These are phyloP conservation scores for Pseudozyma sp. DNA, from an alignment of 1,284 basidiomycete genomes.

Conservation along the genomic window DNA sequence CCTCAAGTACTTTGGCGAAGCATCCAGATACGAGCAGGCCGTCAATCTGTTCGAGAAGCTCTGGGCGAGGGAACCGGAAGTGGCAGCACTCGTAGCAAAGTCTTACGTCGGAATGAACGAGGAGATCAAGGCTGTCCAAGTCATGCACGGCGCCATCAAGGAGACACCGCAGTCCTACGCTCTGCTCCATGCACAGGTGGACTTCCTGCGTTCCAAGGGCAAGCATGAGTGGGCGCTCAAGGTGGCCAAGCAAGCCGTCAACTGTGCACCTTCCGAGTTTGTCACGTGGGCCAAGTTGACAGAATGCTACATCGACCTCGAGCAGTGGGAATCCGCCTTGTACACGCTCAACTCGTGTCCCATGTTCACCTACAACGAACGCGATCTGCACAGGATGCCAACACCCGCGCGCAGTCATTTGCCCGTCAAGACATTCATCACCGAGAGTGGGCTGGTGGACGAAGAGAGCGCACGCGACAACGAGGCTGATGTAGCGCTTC, in stretches of 20 bases:
- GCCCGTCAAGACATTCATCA: conserved; percentile 85
- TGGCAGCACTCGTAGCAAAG: conserved; percentile 85
- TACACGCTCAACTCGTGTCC: conserved; percentile 98
- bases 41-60: conserved; percentile 96
- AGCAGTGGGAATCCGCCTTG: conserved; percentile 85
- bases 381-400: conserved; percentile 89
- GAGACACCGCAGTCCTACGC: conserved; percentile 91
- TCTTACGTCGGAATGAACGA: conserved; percentile 97
- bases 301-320: conserved; percentile 90
- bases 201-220: conserved; percentile 85
- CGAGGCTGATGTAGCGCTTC: conserved; percentile 92
- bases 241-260: conserved; percentile 90
- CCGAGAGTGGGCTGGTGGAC: conserved; percentile 76
- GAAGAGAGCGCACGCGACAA: conserved; percentile 79
- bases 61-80: conserved; percentile 85
- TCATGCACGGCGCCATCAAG: conserved; percentile 86
- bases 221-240: conserved; percentile 85
- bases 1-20: conserved; percentile 96
- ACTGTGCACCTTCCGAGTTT: conserved; percentile 96
- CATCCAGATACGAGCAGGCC: conserved; percentile 83
- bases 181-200: conserved; percentile 91
- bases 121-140: conserved; percentile 96
- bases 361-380: conserved; percentile 99
- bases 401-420: conserved; percentile 85
- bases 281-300: conserved; percentile 98